phyloP scores from a whole-genome alignment of 495 filamentous ascomycete species.

The Aspergillus baeticus region DNA sequence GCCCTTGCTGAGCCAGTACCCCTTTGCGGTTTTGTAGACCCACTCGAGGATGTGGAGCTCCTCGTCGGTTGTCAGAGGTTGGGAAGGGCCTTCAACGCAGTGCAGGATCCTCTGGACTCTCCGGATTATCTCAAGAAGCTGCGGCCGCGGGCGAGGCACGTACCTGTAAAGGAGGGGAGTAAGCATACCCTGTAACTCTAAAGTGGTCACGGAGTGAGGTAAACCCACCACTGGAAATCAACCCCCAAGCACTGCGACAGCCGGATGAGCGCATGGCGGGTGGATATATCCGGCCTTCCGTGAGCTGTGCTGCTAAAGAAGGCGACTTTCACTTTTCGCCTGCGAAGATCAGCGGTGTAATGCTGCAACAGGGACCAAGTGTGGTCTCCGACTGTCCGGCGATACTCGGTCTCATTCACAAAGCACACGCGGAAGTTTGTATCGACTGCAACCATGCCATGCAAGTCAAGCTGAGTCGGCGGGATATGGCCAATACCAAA shows the following conservation, averaged over 20 bases:
- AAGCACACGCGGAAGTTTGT: conserved; percentile 1
- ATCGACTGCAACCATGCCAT: conserved; percentile 10
- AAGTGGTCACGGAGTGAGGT: not conserved
- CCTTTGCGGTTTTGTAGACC: conserved; percentile 10
- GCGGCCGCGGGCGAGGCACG: conserved; percentile 11
- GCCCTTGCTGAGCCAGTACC: conserved; percentile 9
- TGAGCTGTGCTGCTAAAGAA: conserved; percentile 13
- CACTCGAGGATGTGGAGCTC: conserved; percentile 11
- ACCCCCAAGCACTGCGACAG: conserved; percentile 5
- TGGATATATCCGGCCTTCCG: conserved; percentile 10
- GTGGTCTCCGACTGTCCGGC: not conserved
- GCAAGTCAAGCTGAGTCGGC: conserved; percentile 3
- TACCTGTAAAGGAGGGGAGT: not conserved
- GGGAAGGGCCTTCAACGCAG: not conserved
- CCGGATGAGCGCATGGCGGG: conserved; percentile 8
- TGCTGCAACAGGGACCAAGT: conserved; percentile 5
- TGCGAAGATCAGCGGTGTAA: conserved; percentile 3
- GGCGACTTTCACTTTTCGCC: conserved; percentile 6
- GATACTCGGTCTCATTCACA: not conserved
- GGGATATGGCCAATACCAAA: conserved; percentile 15
- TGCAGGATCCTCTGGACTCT: conserved; percentile 9
- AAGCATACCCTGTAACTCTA: not conserved
- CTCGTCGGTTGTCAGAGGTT: conserved; percentile 3
- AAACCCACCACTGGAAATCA: conserved; percentile 9
- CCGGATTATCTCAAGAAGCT: conserved; percentile 1